phyloP scores from a whole-genome alignment of 2,329 filamentous ascomycete genomes.

The Apiospora marii region DNA sequence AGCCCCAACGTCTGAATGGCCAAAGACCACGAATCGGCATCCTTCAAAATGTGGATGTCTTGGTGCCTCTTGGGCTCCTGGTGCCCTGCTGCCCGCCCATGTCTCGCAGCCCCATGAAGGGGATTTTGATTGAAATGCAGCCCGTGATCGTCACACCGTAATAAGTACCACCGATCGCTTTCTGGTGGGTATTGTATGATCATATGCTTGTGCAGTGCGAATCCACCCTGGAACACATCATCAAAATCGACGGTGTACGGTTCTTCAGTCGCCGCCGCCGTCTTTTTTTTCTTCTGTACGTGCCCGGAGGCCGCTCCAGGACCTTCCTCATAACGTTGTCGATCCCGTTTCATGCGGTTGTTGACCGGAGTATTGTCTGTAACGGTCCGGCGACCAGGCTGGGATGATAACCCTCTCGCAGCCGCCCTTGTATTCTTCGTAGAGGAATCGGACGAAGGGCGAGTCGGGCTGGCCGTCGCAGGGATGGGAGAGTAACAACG shows the following conservation, averaged over 20 bases:
- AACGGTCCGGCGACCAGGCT: too few species aligned
- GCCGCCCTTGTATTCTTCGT: too few species aligned
- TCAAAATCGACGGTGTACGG: not conserved
- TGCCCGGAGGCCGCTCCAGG: too few species aligned
- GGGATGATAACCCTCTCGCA: too few species aligned
- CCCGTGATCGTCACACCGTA: constrained; percentile 1
- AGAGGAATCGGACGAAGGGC: too few species aligned
- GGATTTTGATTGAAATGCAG: not conserved
- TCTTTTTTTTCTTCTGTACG: too few species aligned
- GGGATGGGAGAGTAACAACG: too few species aligned
- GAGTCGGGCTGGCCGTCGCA: too few species aligned
- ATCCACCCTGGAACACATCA: not conserved
- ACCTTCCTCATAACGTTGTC: too few species aligned
- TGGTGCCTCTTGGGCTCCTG: not conserved
- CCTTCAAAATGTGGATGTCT: not conserved
- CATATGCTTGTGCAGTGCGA: not conserved
- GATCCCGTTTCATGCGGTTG: too few species aligned
- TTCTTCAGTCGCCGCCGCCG: too few species aligned
- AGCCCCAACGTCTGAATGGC: not conserved
- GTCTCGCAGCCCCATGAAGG: not conserved
- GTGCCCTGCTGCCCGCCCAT: not conserved
- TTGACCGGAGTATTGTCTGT: too few species aligned
- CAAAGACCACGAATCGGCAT: not conserved
- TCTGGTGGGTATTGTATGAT: not conserved
- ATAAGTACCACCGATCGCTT: not conserved